These are phyloP conservation scores for Tripidium arundinaceum DNA, from an alignment of 202 grass and related monocot genomes.

Conservation along the genomic window DNA sequence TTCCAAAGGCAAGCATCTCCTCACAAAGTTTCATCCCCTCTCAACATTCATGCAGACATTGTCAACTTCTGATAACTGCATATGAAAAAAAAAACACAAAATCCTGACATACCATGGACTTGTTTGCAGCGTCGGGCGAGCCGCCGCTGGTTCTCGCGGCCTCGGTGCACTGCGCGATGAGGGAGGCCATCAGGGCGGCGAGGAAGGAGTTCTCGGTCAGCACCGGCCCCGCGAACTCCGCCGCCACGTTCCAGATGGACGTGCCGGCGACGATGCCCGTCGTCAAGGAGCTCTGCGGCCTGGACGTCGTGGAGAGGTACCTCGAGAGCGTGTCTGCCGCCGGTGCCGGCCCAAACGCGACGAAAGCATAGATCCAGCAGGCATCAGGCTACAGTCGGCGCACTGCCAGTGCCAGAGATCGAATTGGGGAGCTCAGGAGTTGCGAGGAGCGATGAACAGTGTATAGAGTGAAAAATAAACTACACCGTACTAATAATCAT, in stretches of 20 bases:
- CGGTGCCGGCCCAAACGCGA: too few relatives aligned
- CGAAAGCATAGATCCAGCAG: conserved; percentile 31
- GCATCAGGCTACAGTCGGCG: too few relatives aligned
- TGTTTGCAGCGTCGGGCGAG: conserved; percentile 75
- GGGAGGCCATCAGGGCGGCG: conserved; percentile 76
- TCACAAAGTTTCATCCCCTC: neutral
- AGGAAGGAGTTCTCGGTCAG: conserved; percentile 39
- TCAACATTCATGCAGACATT: neutral
- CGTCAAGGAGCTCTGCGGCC: conserved; percentile 59
- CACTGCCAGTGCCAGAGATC: too few relatives aligned
- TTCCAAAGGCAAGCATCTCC: conserved; percentile 51
- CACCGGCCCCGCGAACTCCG: conserved; percentile 12
- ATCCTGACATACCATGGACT: neutral
- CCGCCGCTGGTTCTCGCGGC: conserved; percentile 79
- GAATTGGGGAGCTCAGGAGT: too few relatives aligned
- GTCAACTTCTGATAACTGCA: neutral
- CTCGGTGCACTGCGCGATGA: conserved; percentile 84
- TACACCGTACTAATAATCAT: neutral
- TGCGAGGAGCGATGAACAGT: neutral
- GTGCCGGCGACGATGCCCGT: conserved; percentile 54
- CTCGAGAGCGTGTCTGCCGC: conserved; percentile 35
- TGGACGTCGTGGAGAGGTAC: conserved; percentile 57
- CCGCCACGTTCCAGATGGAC: conserved; percentile 42
- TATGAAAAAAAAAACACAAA: too few relatives aligned
- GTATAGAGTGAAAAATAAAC: neutral